Base-by-base conservation (phyloP, 352 stramenopile species). In the Phytophthora syringae region DNA sequence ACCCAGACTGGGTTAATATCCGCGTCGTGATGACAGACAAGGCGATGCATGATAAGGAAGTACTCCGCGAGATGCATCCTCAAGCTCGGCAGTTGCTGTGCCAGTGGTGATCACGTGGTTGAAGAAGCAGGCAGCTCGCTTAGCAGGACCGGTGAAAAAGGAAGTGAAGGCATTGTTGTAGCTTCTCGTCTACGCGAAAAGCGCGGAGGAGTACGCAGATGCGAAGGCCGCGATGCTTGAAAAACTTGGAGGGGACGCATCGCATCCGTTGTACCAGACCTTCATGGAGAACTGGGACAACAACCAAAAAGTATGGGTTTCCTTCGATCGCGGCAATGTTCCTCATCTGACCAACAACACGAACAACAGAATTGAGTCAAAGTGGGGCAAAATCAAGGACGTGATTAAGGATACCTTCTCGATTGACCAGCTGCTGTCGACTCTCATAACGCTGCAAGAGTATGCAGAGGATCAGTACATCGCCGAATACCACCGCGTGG, bases 21-120 rank as follows among this genome's bases (percentile, higher is more conserved):
- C 24, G 43, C 5, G 39, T 51, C 3, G n/a, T 60, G 2, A 25
- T 51, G 22, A 60, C 52, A 13, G 52, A 52, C 54, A 63, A 63
- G 32, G 54, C 40, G 2, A 42, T 52, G 13, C 25, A 52, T 16
- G 43, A 62, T n/a, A 32, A 52, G 44, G 15, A 42, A 13, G 40
- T 62, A 5, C 30, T 62, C 1, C 13, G 18, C 2, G 40, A 52
- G 30, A 24, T 15, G 20, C 44, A 40, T 27, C 59, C 59, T 2
- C n/a, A 52, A 16, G 40, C 40, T 22, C 20, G 40, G 1, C 50
- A 60, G 10, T 22, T 67, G 2, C 40, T 67, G 5, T 67, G 59
- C 11, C 37, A 67, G 13, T 60, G 25, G 64, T 67, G 0, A 15
- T 63, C 1, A 62, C 55, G 1, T 67, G 56, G 55, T 36, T 65